Evolutionary conservation across 306 rosid genomes (phyloP).

Genomic region (Malus sylvestris): DNA sequence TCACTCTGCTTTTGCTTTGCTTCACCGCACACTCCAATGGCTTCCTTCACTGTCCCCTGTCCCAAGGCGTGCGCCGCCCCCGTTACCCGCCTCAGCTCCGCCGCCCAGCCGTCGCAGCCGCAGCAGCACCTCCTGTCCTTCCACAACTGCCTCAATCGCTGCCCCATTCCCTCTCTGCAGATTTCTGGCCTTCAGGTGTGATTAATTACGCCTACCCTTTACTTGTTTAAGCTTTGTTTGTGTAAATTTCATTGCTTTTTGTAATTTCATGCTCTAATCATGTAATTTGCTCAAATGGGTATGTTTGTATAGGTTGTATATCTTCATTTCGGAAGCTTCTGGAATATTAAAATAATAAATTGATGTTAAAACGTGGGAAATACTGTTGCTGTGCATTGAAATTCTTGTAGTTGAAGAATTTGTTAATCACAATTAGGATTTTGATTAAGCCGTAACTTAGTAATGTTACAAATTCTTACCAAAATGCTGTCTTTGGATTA

Average conservation of each 20-base stretch:
- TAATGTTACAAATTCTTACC: not conserved
- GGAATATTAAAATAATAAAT: not conserved
- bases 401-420: not conserved
- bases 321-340: not conserved
- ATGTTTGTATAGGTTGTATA: not conserved
- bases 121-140: slow-evolving; percentile 21
- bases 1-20: not conserved
- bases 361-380: not conserved
- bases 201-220: not conserved
- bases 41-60: slow-evolving; percentile 20
- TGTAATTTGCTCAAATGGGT: not conserved
- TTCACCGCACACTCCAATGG: slow-evolving; percentile 7
- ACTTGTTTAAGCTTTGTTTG: not conserved
- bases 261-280: not conserved
- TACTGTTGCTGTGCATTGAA: not conserved
- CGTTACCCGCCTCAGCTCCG: slow-evolving; percentile 20
- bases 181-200: slow-evolving; percentile 33
- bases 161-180: slow-evolving; percentile 25
- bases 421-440: not conserved
- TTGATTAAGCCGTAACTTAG: not conserved
- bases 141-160: slow-evolving; percentile 21
- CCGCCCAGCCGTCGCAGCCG: slow-evolving; percentile 12
- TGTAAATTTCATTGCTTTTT: not conserved
- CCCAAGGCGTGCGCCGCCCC: slow-evolving; percentile 21
- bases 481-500: not conserved